phyloP scores from a whole-genome alignment of 2,329 filamentous ascomycete genomes.

The Dendryphion nanum region DNA sequence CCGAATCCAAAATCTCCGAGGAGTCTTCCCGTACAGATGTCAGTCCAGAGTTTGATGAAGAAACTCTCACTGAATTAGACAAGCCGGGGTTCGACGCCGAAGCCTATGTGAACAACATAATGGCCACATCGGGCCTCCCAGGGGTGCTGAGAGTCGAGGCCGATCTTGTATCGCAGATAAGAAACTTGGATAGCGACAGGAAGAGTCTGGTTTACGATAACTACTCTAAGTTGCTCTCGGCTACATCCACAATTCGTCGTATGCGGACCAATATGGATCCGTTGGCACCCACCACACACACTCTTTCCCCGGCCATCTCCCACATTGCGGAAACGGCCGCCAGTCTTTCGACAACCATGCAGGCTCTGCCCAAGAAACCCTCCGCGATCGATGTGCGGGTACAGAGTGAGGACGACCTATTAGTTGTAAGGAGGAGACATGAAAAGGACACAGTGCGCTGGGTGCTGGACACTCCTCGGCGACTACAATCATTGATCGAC shows the following conservation, averaged over 20 bases:
- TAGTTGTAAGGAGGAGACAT: slow-evolving; percentile 37
- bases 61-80: slow-evolving; percentile 69
- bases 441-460: slow-evolving; percentile 60
- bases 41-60: slow-evolving; percentile 49
- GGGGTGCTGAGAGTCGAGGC: slow-evolving; percentile 71
- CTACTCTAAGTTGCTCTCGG: slow-evolving; percentile 94
- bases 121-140: slow-evolving; percentile 63
- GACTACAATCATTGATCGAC: slow-evolving; percentile 57
- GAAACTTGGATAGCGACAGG: slow-evolving; percentile 89
- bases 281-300: slow-evolving; percentile 70
- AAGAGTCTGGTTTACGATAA: slow-evolving; percentile 98
- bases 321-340: slow-evolving; percentile 67
- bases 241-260: slow-evolving; percentile 91
- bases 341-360: slow-evolving; percentile 40
- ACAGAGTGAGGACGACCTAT: slow-evolving; percentile 29
- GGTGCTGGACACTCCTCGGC: slow-evolving; percentile 61
- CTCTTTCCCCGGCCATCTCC: slow-evolving; percentile 69
- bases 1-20: slow-evolving; percentile 31
- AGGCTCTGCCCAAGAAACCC: slow-evolving; percentile 20
- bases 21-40: slow-evolving; percentile 28
- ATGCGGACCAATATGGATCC: slow-evolving; percentile 83
- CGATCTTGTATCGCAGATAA: slow-evolving; percentile 70
- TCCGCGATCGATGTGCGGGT: slow-evolving; percentile 20
- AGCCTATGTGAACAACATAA: slow-evolving; percentile 62
- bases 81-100: slow-evolving; percentile 68